Evolutionary conservation across 768 basidiomycete genomes (phyloP), one percentile per base, ranked within the genome.

Genomic region (Termitomyces sp.): DNA sequence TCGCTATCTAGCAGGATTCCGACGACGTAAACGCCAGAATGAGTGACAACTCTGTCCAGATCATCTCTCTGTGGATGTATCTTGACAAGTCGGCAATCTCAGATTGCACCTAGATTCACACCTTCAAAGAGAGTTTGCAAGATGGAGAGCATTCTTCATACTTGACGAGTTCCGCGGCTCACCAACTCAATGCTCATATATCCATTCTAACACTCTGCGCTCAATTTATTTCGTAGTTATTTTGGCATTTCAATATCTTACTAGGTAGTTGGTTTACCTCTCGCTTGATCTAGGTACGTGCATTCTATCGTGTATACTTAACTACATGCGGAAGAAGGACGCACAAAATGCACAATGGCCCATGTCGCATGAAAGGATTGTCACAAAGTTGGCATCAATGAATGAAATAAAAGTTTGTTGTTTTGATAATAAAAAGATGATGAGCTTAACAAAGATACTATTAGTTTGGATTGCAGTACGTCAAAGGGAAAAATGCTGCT

Each of bases 401-500:
- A 56, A 26, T 27, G 16, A 26, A 31, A 24, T 16, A 39, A 46
- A 6, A 20, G 24, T 16, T n/a, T 55, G 52, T 24, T 47, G 27
- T 47, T 29, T 32, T 10, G 5, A n/a, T n/a, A n/a, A n/a, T n/a
- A n/a, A n/a, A 32, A n/a, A 4, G 36, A n/a, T n/a, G 9, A 34
- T 22, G 31, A 42, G 42, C 16, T 1, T 34, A 39, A 53, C 37
- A n/a, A 55, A 42, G 24, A 26, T 49, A 53, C 57, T 43, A 61
- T 62, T 62, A 62, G 55, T 29, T 37, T 57, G 58, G 32, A 59
- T 62, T 62, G 61, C 39, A 55, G 51, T 58, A 64, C 37, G 55
- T 26, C 22, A 53, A 51, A n/a, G 44, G 59, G 34, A 32, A 52
- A 53, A 54, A 42, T 20, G 37, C 37, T 39, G 37, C 34, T 32